phyloP scores from a whole-genome alignment of 2,329 filamentous ascomycete genomes.

The Aureobasidium sp. region DNA sequence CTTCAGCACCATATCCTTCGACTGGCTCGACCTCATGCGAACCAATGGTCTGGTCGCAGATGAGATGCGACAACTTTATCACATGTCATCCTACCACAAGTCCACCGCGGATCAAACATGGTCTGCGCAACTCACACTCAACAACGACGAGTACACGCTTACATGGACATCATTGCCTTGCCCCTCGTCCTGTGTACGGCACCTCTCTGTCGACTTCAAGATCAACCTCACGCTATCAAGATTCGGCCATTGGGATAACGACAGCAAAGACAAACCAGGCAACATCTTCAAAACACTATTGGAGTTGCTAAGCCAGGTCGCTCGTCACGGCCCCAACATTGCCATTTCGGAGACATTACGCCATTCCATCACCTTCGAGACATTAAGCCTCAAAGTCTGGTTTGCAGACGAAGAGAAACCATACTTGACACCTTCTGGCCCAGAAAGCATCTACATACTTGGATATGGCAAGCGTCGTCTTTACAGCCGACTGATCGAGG shows the following conservation, averaged over 20 bases:
- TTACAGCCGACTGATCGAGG: background rate
- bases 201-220: background rate
- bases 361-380: background rate
- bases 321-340: slow-evolving; percentile 1
- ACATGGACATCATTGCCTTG: background rate
- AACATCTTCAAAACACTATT: background rate
- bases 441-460: slow-evolving; percentile 1
- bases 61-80: slow-evolving; percentile 9
- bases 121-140: background rate
- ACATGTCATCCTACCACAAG: background rate
- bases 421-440: background rate
- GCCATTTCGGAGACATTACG: background rate
- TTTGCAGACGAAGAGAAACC: slow-evolving; percentile 3
- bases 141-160: background rate
- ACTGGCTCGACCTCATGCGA: slow-evolving; percentile 6
- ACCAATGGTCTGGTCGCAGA: slow-evolving; percentile 1
- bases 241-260: slow-evolving; percentile 6
- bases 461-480: slow-evolving; percentile 7
- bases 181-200: background rate
- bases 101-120: background rate
- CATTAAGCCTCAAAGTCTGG: background rate
- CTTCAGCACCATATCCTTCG: background rate
- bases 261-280: background rate
- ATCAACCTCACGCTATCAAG: background rate
- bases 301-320: background rate